Percentiles rank a stretch among this genome's conserved stretches.
Evolutionary conservation across 768 basidiomycete species (phyloP).

Genomic region (Rhodotorula toruloides): DNA sequence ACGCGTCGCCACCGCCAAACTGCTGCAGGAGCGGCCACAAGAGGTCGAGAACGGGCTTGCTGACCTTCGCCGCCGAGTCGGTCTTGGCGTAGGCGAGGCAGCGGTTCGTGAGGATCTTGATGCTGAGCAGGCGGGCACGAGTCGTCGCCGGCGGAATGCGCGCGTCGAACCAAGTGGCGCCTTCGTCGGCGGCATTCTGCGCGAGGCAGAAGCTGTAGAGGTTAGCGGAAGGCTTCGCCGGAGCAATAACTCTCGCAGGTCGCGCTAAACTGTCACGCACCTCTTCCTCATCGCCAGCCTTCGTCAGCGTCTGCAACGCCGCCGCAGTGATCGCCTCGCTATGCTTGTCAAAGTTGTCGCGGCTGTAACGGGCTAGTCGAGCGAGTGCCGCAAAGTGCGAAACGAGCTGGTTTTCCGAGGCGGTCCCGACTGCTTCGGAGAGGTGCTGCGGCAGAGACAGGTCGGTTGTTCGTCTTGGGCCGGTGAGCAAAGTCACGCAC

Average conservation of each 20-base stretch:
- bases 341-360: conserved; percentile 69
- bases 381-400: conserved; percentile 67
- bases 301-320: conserved; percentile 48
- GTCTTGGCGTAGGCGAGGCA: conserved; percentile 61
- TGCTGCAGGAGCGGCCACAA: conserved; percentile 64
- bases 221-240: background rate
- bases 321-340: conserved; percentile 70
- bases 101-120: conserved; percentile 79
- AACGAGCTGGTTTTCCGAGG: conserved; percentile 55
- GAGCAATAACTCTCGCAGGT: no score
- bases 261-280: conserved; percentile 31
- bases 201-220: no score
- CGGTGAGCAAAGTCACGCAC: background rate
- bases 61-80: conserved; percentile 60
- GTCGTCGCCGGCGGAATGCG: conserved; percentile 58
- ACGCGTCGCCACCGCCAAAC: conserved; percentile 43
- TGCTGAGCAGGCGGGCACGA: conserved; percentile 63
- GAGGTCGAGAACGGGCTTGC: conserved; percentile 71
- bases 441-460: conserved; percentile 54
- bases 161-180: conserved; percentile 70
- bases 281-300: conserved; percentile 32
- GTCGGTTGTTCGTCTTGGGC: no score
- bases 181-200: conserved; percentile 49
- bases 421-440: conserved; percentile 53
- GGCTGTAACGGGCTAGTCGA: conserved; percentile 65